These are phyloP conservation scores for Phytophthora colocasiae DNA, from an alignment of 352 stramenopile species.

Conservation along the genomic window DNA sequence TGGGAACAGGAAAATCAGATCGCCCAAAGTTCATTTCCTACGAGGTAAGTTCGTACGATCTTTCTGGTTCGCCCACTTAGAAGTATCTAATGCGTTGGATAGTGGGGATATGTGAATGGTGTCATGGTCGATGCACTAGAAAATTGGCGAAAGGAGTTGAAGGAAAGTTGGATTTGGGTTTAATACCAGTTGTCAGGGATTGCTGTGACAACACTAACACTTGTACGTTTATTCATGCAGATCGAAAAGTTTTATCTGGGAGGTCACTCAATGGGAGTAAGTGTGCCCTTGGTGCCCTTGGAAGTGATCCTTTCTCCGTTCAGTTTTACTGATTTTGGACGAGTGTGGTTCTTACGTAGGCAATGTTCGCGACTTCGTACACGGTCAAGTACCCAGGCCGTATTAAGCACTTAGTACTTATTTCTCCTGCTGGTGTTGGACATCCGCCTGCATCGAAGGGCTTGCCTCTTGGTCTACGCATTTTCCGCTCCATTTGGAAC, in stretches of 20 bases:
- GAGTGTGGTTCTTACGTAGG: slow-evolving; percentile 30
- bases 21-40: slow-evolving; percentile 65
- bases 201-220: no score
- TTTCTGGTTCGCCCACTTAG: no score
- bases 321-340: slow-evolving; percentile 4
- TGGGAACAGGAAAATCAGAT: slow-evolving; percentile 68
- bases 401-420: slow-evolving; percentile 64
- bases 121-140: slow-evolving; percentile 70
- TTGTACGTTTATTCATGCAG: slow-evolving; percentile 14
- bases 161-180: slow-evolving; percentile 27
- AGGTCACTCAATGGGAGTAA: slow-evolving; percentile 73
- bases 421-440: slow-evolving; percentile 68
- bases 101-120: slow-evolving; percentile 68
- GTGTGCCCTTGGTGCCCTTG: neutral
- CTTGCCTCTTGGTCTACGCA: slow-evolving; percentile 42
- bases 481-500: slow-evolving; percentile 62
- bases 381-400: slow-evolving; percentile 47
- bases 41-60: slow-evolving; percentile 37
- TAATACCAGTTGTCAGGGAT: no score
- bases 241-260: slow-evolving; percentile 69
- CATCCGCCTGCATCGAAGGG: slow-evolving; percentile 40
- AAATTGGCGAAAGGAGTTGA: slow-evolving; percentile 64
- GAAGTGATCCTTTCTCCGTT: neutral
- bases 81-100: neutral
- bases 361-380: slow-evolving; percentile 70